A percentile compares a stretch with the other conserved stretches of the same genome.
Conservation (phyloP, 1,139 yeast genomes). For the Kodamaea sp. region DNA sequence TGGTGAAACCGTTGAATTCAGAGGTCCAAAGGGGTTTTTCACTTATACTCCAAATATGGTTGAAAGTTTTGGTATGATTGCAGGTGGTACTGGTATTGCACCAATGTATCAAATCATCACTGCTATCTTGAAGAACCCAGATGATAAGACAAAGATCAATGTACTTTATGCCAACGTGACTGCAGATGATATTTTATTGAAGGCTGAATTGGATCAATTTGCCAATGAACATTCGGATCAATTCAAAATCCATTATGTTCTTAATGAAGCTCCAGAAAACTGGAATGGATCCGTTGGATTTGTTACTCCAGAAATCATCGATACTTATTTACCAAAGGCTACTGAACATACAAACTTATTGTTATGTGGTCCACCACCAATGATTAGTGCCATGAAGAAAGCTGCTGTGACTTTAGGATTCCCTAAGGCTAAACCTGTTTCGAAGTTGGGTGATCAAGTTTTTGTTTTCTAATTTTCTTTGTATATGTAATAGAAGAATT, state of each 20-base stretch:
- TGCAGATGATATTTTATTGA: slow-evolving; percentile 74
- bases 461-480: slow-evolving; percentile 59
- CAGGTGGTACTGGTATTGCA: slow-evolving; percentile 92
- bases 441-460: slow-evolving; percentile 89
- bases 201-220: slow-evolving; percentile 72
- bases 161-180: slow-evolving; percentile 78
- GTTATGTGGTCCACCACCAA: slow-evolving; percentile 94
- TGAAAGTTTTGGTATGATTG: slow-evolving; percentile 76
- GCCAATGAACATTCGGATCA: slow-evolving; percentile 59
- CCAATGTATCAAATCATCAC: slow-evolving; percentile 90
- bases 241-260: slow-evolving; percentile 65
- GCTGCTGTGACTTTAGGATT: slow-evolving; percentile 76
- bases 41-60: slow-evolving; percentile 80
- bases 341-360: slow-evolving; percentile 65
- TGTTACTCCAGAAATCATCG: slow-evolving; percentile 73
- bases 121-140: slow-evolving; percentile 72
- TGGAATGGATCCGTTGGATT: slow-evolving; percentile 86
- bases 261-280: slow-evolving; percentile 68
- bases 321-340: slow-evolving; percentile 63
- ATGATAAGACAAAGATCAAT: slow-evolving; percentile 69
- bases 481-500: background rate
- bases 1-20: slow-evolving; percentile 45
- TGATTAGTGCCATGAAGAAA: slow-evolving; percentile 77
- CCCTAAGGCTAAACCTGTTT: slow-evolving; percentile 84
- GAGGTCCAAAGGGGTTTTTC: slow-evolving; percentile 95